phyloP scores from a whole-genome alignment of 305 asterid species.

The Fraxinus albicans region DNA sequence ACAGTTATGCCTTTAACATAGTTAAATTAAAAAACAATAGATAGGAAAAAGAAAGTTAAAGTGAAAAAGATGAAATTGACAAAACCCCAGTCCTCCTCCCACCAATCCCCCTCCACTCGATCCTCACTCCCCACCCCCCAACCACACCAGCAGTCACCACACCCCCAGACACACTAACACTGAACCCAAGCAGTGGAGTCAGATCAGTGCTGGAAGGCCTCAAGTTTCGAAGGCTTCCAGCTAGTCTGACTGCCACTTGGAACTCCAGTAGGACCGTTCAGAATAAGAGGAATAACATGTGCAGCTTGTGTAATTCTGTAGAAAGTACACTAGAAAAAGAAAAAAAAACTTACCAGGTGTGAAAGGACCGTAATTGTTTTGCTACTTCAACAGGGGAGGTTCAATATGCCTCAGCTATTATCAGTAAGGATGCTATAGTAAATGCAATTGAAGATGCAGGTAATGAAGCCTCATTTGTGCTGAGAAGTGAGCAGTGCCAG shows the following conservation, averaged over 20 bases:
- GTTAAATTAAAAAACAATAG: not conserved
- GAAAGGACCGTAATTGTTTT: slow-evolving; percentile 76
- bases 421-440: slow-evolving; percentile 68
- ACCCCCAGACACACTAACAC: not conserved
- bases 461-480: slow-evolving; percentile 86
- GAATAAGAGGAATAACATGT: slow-evolving; percentile 97
- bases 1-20: not conserved
- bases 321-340: slow-evolving; percentile 64
- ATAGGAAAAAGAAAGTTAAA: not conserved
- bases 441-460: slow-evolving; percentile 95
- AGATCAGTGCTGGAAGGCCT: not conserved
- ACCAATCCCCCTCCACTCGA: not conserved
- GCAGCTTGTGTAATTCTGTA: slow-evolving; percentile 94
- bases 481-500: slow-evolving; percentile 65
- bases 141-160: not conserved
- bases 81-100: not conserved
- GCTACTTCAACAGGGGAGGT: slow-evolving; percentile 90
- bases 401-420: slow-evolving; percentile 67
- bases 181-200: not conserved
- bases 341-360: slow-evolving; percentile 55
- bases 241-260: slow-evolving; percentile 29
- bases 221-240: not conserved
- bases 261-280: slow-evolving; percentile 75
- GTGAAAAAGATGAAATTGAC: not conserved
- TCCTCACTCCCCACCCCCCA: not conserved